Evolutionary conservation across 78 protist genomes (phyloP), one percentile per base, ranked within the genome.

Genomic region (slime mould (Dictyostelium discoideum)): DNA sequence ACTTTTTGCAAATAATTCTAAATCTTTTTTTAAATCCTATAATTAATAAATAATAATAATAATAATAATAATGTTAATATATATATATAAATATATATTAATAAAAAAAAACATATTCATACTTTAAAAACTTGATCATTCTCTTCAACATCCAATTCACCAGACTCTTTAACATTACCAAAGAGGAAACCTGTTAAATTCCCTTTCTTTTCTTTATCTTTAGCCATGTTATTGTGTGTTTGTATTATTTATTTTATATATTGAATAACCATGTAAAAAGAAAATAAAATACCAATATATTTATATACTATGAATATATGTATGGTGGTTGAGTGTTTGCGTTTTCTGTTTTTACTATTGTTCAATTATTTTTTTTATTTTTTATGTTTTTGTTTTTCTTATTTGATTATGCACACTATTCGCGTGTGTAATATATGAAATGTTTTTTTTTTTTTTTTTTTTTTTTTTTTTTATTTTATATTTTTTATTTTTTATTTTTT

Each of bases 81-180:
- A 14, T 16, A 16, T 54, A 54, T 22, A 3, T 5, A n/a, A 22
- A 44, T 44, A 10, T 5, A 20, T 16, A n/a, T 39, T 26, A 22
- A 5, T 18, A 63, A 10, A 32, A 32, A 32, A 32, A 32, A 32
- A 32, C 0, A 32, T 63, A 7, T 54, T 13, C 54, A 42, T 89
- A 89, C 94, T 16, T 72, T 60, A 80, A 90, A 90, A 29, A 90
- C 84, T 10, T 29, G 39, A 72, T 90, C 94, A 78, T 78, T 78
- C 24, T 87, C 93, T 20, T 90, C 94, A n/a, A 65, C 44, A 78
- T 88, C 93, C 22, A 90, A 82, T 82, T 90, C 88, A 90, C 94
- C 94, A 72, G 76, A 69, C 67, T 80, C 80, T 40, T 84, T 90
- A 13, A 90, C 85, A 82, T 90, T 90, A 57, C 94, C 94, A 90